These are phyloP conservation scores for Chrysopogon serrulatus DNA, from an alignment of 176 grass and related monocot species.

Conservation along the genomic window DNA sequence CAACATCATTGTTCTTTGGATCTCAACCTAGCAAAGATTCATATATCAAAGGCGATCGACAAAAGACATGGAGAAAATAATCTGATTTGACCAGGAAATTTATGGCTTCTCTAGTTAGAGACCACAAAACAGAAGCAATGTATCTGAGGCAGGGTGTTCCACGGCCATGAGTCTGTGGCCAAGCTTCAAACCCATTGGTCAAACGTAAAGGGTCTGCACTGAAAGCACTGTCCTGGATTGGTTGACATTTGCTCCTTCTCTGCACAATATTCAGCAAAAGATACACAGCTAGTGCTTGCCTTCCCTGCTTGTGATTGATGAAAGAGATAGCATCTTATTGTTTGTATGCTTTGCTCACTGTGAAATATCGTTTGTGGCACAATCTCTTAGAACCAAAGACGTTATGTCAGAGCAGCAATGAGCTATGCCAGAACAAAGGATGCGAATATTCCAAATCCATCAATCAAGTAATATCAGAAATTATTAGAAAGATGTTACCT, in stretches of 20 bases:
- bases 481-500: background rate
- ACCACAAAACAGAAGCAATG: background rate
- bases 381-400: background rate
- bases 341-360: background rate
- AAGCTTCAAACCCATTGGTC: background rate
- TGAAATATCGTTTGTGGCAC: background rate
- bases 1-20: background rate
- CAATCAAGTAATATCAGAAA: background rate
- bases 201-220: constrained; percentile 1
- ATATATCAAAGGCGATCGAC: background rate
- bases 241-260: constrained; percentile 10
- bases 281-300: background rate
- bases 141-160: background rate
- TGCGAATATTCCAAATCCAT: background rate
- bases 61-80: background rate
- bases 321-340: background rate
- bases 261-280: background rate
- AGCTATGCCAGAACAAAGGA: background rate
- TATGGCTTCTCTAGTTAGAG: constrained; percentile 3
- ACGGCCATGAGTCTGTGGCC: background rate
- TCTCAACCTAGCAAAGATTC: background rate
- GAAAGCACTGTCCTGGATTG: background rate
- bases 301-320: background rate
- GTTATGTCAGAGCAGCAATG: background rate
- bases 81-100: background rate